Percentiles rank a stretch among this genome's conserved stretches.
Conservation (phyloP, 1,284 basidiomycete species). For the Pterulicium gracile region DNA sequence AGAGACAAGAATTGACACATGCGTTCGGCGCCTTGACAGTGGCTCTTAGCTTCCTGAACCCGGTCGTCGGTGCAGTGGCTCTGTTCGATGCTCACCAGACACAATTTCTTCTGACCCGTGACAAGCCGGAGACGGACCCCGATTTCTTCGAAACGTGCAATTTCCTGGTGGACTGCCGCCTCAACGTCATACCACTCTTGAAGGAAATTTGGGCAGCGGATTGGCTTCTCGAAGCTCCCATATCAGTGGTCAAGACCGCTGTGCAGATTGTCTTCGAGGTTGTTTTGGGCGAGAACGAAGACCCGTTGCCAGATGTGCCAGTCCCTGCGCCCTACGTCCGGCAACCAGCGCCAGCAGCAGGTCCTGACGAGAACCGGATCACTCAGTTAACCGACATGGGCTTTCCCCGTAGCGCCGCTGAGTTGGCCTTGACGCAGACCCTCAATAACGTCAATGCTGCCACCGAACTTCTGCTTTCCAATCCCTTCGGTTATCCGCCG, state of each 20-base stretch:
- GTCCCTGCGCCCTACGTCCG: slow-evolving; percentile 19
- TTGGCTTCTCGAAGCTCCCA: slow-evolving; percentile 74
- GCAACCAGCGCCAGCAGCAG: slow-evolving; percentile 33
- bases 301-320: slow-evolving; percentile 33
- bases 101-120: slow-evolving; percentile 55
- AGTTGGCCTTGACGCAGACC: slow-evolving; percentile 73
- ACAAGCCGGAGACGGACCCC: slow-evolving; percentile 65
- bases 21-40: slow-evolving; percentile 79
- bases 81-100: slow-evolving; percentile 86
- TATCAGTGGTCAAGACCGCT: slow-evolving; percentile 63
- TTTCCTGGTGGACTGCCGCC: slow-evolving; percentile 77
- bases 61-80: slow-evolving; percentile 70
- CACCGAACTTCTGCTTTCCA: slow-evolving; percentile 78
- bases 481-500: slow-evolving; percentile 70
- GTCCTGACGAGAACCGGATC: slow-evolving; percentile 69
- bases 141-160: slow-evolving; percentile 80
- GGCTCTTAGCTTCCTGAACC: slow-evolving; percentile 67
- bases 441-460: slow-evolving; percentile 88
- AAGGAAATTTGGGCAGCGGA: slow-evolving; percentile 70
- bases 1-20: slow-evolving; percentile 57
- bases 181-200: slow-evolving; percentile 60
- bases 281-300: slow-evolving; percentile 75
- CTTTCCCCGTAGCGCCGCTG: slow-evolving; percentile 79
- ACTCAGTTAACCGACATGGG: slow-evolving; percentile 93
- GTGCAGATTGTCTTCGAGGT: slow-evolving; percentile 77